A percentile compares a stretch with the other conserved stretches of the same genome.
Evolutionary conservation across 2,329 filamentous ascomycete genomes (phyloP).

Genomic region (Tolypocladium guangdongense): DNA sequence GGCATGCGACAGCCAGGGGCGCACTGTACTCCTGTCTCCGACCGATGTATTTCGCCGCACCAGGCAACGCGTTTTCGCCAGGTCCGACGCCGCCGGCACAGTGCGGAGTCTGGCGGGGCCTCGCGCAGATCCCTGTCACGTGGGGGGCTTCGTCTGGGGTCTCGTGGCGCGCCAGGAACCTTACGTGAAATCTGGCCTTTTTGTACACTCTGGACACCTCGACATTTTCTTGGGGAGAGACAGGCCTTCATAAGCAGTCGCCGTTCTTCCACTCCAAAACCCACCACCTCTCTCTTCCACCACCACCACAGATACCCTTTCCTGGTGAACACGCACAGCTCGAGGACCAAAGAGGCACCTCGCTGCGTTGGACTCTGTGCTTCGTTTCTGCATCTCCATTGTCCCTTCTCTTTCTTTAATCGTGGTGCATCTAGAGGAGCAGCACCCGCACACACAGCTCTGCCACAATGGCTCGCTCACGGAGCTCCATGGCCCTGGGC

Average conservation of each 20-base stretch:
- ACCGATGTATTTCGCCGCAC: neutral
- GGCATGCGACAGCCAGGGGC: neutral
- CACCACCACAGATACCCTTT: slow-evolving; percentile 16
- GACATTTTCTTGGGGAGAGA: slow-evolving; percentile 19
- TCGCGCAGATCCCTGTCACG: slow-evolving; percentile 13
- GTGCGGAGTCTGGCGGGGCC: slow-evolving; percentile 1
- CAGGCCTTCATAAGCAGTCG: slow-evolving; percentile 24
- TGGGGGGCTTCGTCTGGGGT: slow-evolving; percentile 9
- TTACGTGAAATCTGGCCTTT: slow-evolving; percentile 39
- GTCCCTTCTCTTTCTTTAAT: slow-evolving; percentile 9
- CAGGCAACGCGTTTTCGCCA: neutral
- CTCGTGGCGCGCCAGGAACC: slow-evolving; percentile 3
- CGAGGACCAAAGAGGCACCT: slow-evolving; percentile 15
- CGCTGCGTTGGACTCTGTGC: slow-evolving; percentile 14
- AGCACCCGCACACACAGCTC: slow-evolving; percentile 10
- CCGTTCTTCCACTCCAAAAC: slow-evolving; percentile 17
- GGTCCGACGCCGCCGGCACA: slow-evolving; percentile 4
- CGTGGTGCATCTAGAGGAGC: slow-evolving; percentile 6
- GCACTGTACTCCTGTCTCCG: neutral
- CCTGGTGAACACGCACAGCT: slow-evolving; percentile 18
- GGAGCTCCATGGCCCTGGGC: slow-evolving; percentile 63
- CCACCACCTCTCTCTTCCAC: slow-evolving; percentile 14
- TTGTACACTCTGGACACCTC: slow-evolving; percentile 34
- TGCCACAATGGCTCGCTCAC: slow-evolving; percentile 42
- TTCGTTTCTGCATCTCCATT: slow-evolving; percentile 12